phyloP scores from a whole-genome alignment of 2,329 filamentous ascomycete species.

The Aspergillus cejpii region DNA sequence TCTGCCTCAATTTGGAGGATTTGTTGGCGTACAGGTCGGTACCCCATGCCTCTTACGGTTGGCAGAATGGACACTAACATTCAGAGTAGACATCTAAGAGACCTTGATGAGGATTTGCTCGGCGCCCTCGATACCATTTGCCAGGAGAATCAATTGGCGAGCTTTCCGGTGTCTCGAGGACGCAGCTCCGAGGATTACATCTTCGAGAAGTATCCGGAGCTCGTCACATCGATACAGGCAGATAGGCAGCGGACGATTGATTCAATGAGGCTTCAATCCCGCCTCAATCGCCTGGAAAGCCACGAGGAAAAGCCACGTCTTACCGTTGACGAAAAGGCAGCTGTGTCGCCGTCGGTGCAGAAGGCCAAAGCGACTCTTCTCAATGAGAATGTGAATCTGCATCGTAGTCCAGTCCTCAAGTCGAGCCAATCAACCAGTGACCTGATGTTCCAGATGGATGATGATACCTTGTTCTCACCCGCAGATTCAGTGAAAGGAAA shows the following conservation, averaged over 20 bases:
- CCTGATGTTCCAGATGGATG: slow-evolving; percentile 92
- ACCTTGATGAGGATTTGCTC: slow-evolving; percentile 77
- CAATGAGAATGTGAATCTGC: slow-evolving; percentile 41
- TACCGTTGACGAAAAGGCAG: slow-evolving; percentile 59
- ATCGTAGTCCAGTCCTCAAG: slow-evolving; percentile 60
- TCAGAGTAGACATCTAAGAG: slow-evolving; percentile 59
- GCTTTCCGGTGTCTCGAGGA: slow-evolving; percentile 69
- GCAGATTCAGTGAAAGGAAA: slow-evolving; percentile 27
- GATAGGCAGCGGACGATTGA: slow-evolving; percentile 60
- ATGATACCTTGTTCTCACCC: slow-evolving; percentile 48
- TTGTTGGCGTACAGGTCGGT: slow-evolving; percentile 77
- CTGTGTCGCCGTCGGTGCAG: slow-evolving; percentile 42
- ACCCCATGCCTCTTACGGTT: not conserved
- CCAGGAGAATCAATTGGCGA: slow-evolving; percentile 71
- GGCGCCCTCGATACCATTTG: slow-evolving; percentile 73
- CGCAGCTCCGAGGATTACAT: slow-evolving; percentile 57
- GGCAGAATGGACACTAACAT: slow-evolving; percentile 11
- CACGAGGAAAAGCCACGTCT: slow-evolving; percentile 56
- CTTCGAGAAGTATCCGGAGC: slow-evolving; percentile 42
- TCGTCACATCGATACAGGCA: slow-evolving; percentile 35
- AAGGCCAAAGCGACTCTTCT: slow-evolving; percentile 38
- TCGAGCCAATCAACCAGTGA: slow-evolving; percentile 64
- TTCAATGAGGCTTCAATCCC: slow-evolving; percentile 64
- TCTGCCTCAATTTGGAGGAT: slow-evolving; percentile 82
- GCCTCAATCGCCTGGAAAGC: slow-evolving; percentile 59